phyloP scores from a whole-genome alignment of 768 basidiomycete species.

The Mycena leptocephala region DNA sequence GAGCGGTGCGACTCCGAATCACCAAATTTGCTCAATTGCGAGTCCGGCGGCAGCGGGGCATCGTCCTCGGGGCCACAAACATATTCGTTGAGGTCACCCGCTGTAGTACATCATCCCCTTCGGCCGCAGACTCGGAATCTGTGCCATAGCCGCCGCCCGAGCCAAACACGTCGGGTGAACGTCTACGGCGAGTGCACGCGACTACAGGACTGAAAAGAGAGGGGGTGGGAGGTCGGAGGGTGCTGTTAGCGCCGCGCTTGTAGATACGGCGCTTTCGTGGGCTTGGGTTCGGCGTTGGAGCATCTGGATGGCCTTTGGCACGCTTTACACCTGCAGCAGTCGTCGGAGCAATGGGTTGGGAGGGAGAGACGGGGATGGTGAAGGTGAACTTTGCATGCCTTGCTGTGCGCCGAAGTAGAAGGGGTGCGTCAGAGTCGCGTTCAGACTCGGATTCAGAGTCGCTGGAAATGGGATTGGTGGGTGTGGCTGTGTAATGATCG shows the following conservation, averaged over 20 bases:
- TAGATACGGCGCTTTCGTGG: slow-evolving; percentile 1
- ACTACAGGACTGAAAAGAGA: not conserved
- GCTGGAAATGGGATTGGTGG: too few relatives aligned
- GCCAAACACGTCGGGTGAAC: not conserved
- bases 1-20: not conserved
- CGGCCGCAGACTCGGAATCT: not conserved
- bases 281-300: not conserved
- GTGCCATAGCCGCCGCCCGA: not conserved
- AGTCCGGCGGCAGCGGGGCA: not conserved
- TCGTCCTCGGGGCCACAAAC: not conserved
- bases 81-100: not conserved
- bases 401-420: not conserved
- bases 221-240: not conserved
- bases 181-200: not conserved
- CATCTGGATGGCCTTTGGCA: slow-evolving; percentile 4
- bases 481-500: too few relatives aligned
- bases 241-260: not conserved
- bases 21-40: not conserved
- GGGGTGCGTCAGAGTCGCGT: not conserved
- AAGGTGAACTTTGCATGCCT: not conserved
- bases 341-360: not conserved
- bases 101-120: too few relatives aligned
- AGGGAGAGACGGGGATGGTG: not conserved
- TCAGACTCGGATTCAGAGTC: not conserved
- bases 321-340: not conserved